phyloP scores from a whole-genome alignment of 345 rosid species.

The Eucalyptus curtisii region DNA sequence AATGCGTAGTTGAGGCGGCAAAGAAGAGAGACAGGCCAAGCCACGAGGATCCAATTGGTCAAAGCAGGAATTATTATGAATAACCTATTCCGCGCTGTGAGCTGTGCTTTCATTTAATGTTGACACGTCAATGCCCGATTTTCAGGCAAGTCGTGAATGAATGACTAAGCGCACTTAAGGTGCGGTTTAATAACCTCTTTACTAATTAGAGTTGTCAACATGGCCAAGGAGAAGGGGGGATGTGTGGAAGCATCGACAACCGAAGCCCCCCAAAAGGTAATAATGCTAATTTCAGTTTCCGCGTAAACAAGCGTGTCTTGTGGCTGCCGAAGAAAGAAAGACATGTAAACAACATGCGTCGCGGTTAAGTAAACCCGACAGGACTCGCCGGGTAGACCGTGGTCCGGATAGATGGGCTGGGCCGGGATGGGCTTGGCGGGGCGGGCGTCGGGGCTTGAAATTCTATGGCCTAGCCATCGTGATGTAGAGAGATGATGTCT shows the following conservation, averaged over 20 bases:
- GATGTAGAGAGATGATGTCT: neutral
- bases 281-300: neutral
- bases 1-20: neutral
- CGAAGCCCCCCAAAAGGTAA: accelerated
- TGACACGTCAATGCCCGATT: neutral
- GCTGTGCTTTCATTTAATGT: neutral
- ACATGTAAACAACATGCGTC: neutral
- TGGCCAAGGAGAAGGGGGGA: neutral
- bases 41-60: neutral
- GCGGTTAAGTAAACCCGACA: neutral
- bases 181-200: neutral
- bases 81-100: neutral
- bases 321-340: neutral
- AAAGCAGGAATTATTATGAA: neutral
- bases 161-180: neutral
- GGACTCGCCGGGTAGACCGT: neutral
- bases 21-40: neutral
- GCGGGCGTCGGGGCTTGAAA: neutral
- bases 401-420: neutral
- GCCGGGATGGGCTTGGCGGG: accelerated
- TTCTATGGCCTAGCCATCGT: neutral
- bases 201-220: neutral
- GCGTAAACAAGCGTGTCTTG: neutral
- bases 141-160: neutral
- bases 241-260: neutral